phyloP scores from a whole-genome alignment of 306 rosid genomes.

The Sicyos baderoa region DNA sequence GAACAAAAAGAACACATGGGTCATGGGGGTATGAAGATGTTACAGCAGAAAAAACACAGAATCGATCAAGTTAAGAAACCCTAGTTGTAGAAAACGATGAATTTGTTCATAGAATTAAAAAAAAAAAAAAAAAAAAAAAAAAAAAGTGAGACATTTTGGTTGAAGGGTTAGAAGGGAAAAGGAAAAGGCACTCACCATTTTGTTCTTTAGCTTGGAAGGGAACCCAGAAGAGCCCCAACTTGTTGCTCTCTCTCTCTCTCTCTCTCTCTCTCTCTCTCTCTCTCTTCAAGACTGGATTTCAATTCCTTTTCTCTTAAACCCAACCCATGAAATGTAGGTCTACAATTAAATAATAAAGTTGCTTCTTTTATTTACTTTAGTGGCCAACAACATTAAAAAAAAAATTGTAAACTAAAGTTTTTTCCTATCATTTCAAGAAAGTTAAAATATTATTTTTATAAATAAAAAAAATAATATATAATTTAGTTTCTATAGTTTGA shows the following conservation, averaged over 20 bases:
- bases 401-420: too few relatives aligned
- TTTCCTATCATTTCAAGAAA: too few relatives aligned
- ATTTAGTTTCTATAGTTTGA: too few relatives aligned
- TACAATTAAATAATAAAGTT: neutral
- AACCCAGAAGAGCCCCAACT: slow-evolving; percentile 19
- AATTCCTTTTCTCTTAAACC: slow-evolving; percentile 30
- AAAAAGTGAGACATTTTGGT: slow-evolving; percentile 11
- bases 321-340: slow-evolving; percentile 25
- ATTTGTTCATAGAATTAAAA: neutral
- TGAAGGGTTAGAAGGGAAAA: neutral
- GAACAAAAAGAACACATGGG: slow-evolving; percentile 10
- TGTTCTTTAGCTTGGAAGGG: slow-evolving; percentile 17
- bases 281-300: slow-evolving; percentile 36
- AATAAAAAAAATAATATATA: too few relatives aligned
- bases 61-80: neutral
- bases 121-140: neutral
- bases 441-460: too few relatives aligned
- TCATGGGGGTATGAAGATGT: neutral
- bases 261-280: slow-evolving; percentile 9
- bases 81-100: neutral
- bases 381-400: too few relatives aligned
- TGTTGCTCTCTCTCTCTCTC: slow-evolving; percentile 9
- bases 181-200: slow-evolving; percentile 29
- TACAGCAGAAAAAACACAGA: slow-evolving; percentile 11
- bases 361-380: slow-evolving; percentile 21